Evolutionary conservation across 2,329 filamentous ascomycete species (phyloP).

Genomic region (Aspergillus bombycis): DNA sequence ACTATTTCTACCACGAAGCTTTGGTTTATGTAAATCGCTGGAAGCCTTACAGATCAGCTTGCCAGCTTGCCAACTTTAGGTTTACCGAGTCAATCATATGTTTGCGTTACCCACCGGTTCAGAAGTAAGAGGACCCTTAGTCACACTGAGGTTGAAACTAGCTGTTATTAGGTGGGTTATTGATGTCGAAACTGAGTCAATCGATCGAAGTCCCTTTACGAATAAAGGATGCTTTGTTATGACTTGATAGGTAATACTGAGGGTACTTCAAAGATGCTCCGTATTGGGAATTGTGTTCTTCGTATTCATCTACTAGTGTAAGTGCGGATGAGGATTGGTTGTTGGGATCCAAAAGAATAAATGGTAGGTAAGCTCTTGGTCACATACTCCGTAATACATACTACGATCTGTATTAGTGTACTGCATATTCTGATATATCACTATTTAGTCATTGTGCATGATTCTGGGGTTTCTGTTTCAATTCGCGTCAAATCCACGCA

Average conservation of each 20-base stretch:
- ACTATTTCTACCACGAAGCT: not conserved
- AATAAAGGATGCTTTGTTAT: not conserved
- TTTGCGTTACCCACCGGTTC: not conserved
- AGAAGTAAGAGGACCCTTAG: not conserved
- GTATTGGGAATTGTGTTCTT: too few relatives aligned
- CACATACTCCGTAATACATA: not conserved
- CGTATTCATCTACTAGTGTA: too few relatives aligned
- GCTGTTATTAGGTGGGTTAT: not conserved
- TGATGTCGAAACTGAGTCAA: not conserved
- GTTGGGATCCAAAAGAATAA: not conserved
- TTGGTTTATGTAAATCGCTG: not conserved
- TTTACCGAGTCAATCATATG: not conserved
- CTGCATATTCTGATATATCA: conserved; percentile 5
- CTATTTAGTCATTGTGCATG: not conserved
- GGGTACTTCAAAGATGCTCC: too few relatives aligned
- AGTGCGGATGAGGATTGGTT: too few relatives aligned
- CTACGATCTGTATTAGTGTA: not conserved
- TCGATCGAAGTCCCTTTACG: not conserved
- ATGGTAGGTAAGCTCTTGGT: not conserved
- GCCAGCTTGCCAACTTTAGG: not conserved
- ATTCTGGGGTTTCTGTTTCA: not conserved
- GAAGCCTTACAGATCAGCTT: not conserved
- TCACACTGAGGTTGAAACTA: not conserved
- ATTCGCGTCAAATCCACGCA: not conserved
- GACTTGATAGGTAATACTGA: not conserved